Base-by-base conservation (phyloP, 78 protist species). In the Parvularia atlantis region DNA sequence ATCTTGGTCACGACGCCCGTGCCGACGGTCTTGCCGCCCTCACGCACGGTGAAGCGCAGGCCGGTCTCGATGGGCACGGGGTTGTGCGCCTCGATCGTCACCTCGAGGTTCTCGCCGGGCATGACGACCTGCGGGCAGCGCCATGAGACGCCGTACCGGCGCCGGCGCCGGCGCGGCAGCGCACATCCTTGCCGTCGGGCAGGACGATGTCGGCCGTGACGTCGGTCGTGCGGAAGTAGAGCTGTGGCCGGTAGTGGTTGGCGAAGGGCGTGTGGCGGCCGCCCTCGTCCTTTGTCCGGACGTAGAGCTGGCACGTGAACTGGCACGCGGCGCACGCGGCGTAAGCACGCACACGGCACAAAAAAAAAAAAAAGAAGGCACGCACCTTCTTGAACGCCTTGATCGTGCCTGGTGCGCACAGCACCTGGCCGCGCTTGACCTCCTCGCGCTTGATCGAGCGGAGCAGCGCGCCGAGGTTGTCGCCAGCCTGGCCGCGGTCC, bases 11-110 rank as follows among this genome's bases (percentile, higher is more conserved):
- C 82, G 64, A 95, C 89, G 36, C 97, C 98, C 54, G 93, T 88
- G 59, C 96, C 98, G 69, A 95, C 90, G 43, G 98, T 95, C 71
- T 69, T 59, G 80, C 87, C 84, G 52, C 96, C 96, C 77, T 95
- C 99, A 37, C 99, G 87, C 58, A 93, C 48, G 46, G 99, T 95
- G 75, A 95, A 93, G 68, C 93, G 88, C 73, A 78, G 46, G 4
- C 93, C 96, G 53, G 61, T 66, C 44, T 81, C 77, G 40, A 92
- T 24, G 72, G 92, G 89, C 10, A 84, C 70, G 57, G 86, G 82
- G 37, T 57, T 33, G 66, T 87, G 39, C n/a, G 92, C 77, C 41
- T 88, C 89, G 30, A 93, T 75, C 2, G 33, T 50, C 65, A 78
- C 26, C 46, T 77, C 80, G 28, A 75, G 61, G 74, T 86, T 86